These are phyloP conservation scores for Fusarium begoniae DNA, from an alignment of 2,329 filamentous ascomycete species.

Conservation along the genomic window DNA sequence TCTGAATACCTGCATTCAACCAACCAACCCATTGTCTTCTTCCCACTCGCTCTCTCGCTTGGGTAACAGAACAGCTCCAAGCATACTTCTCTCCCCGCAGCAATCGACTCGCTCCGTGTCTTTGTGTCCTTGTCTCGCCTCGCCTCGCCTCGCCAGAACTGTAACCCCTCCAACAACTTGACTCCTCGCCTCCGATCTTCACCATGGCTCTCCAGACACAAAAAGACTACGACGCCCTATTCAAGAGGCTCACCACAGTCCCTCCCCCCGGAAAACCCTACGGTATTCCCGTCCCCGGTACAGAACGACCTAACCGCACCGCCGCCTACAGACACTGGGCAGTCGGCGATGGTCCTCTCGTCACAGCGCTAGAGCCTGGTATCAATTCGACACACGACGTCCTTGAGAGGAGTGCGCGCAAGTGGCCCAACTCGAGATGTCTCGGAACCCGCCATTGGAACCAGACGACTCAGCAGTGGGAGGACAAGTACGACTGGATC, in stretches of 20 bases:
- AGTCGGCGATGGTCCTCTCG: slow-evolving; percentile 74
- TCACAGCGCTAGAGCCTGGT: slow-evolving; percentile 76
- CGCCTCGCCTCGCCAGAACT: slow-evolving; percentile 17
- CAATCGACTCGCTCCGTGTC: slow-evolving; percentile 5
- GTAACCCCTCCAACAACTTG: slow-evolving; percentile 12
- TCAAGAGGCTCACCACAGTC: slow-evolving; percentile 64
- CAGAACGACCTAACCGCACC: slow-evolving; percentile 75
- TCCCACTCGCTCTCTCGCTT: not conserved
- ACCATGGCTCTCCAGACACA: slow-evolving; percentile 46
- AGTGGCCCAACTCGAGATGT: slow-evolving; percentile 73
- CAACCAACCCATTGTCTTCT: not conserved
- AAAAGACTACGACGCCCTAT: slow-evolving; percentile 50
- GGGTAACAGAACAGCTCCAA: slow-evolving; percentile 13
- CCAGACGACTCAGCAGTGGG: slow-evolving; percentile 74
- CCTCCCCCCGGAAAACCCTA: slow-evolving; percentile 82
- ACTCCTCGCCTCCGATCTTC: slow-evolving; percentile 7
- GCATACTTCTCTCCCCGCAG: slow-evolving; percentile 5
- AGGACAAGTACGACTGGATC: slow-evolving; percentile 82
- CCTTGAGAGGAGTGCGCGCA: slow-evolving; percentile 75
- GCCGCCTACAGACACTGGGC: slow-evolving; percentile 86
- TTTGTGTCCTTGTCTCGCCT: slow-evolving; percentile 18
- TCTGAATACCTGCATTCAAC: slow-evolving; percentile 12
- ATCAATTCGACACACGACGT: slow-evolving; percentile 80
- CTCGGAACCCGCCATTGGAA: slow-evolving; percentile 86
- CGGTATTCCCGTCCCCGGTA: slow-evolving; percentile 79